Evolutionary conservation across 768 basidiomycete species (phyloP), one percentile per base, ranked within the genome.

Genomic region (Dendrothele bispora): DNA sequence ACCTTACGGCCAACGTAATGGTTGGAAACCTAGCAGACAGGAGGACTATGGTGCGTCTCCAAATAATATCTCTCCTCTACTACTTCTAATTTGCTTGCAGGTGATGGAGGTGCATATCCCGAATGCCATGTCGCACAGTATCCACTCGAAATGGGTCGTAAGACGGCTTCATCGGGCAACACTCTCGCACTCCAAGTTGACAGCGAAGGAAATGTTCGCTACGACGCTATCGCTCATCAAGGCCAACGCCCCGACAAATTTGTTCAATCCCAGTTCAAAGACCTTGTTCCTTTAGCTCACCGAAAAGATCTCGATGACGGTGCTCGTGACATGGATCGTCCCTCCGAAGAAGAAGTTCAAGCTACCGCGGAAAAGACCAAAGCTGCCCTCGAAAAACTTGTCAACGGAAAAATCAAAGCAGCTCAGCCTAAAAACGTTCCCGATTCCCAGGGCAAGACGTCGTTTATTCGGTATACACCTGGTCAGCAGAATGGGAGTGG

Each of bases 41-140:
- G 86, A 86, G 51, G 93, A 99, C 60, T 98, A 87, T 66, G 89
- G 88, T 87, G 55, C 56, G 83, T 66, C 51, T 10, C 24, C 17
- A 20, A n/a, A 29, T 45, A 35, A 27, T 42, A 48, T 34, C 52
- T 35, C 24, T 51, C 17, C 5, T 29, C 11, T n/a, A n/a, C n/a
- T n/a, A n/a, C n/a, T n/a, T n/a, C n/a, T 36, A 5, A 40, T 25
- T 34, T 42, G 30, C 48, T 20, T 42, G 36, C 56, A 88, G 86
- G 83, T 49, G 86, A 91, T 60, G 91, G 92, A 54, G 92, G 91
- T 56, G 75, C 92, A 47, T 91, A 85, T 68, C 93, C 93, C 4
- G 93, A 99, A 72, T 98, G 95, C 66, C 93, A 95, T 77, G 73
- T 95, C 43, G 97, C 97, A 5, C 95, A 99, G 65, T 99, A 97